Base-by-base conservation (phyloP, 192 early-diverging fungal species). In the Linnemannia hyalina region DNA sequence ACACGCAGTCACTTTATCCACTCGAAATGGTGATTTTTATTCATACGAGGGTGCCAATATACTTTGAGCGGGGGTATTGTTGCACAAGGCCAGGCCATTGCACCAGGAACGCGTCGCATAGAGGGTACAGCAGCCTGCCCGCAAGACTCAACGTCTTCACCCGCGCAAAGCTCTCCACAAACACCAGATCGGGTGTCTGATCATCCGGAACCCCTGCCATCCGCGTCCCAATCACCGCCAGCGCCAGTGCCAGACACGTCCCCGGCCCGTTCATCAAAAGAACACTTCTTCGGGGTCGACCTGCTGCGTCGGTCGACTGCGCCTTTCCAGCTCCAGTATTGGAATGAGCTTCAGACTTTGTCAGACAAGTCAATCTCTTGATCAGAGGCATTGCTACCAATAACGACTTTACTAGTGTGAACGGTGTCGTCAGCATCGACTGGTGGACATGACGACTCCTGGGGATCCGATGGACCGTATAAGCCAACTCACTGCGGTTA, bases 151-250 rank as follows among this genome's bases (percentile, higher is more conserved):
- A 82, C 4, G 90, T 89, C 13, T 89, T 73, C 0, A 99, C 97
- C 22, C 98, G 90, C 35, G 98, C 98, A 93, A 97, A 95, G 11
- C 97, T 97, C 89, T 99, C 98, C 4, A 99, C 88, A 89, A 95
- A 98, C 11, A 98, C 82, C 15, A 97, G 82, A 9, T 90, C 90
- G 4, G 84, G 79, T 2, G 84, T 86, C 54, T 68, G 75, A 4
- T 80, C 79, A 49, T 81, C 76, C 8, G 78, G 75, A 13, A 86
- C 68, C 20, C 84, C 84, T 29, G 74, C 18, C 65, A 86, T 78
- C 29, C 84, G 40, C 4, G 78, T 49, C 3, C 79, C 84, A 70
- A 86, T 81, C 29, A 86, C 84, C 13, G 79, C 80, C 65, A 86
- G 71, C 4, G 79, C 84, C 49, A 86, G 72, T 11, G 84, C 78